Evolutionary conservation across 2,329 filamentous ascomycete genomes (phyloP).

Genomic region (Fusarium illudens): DNA sequence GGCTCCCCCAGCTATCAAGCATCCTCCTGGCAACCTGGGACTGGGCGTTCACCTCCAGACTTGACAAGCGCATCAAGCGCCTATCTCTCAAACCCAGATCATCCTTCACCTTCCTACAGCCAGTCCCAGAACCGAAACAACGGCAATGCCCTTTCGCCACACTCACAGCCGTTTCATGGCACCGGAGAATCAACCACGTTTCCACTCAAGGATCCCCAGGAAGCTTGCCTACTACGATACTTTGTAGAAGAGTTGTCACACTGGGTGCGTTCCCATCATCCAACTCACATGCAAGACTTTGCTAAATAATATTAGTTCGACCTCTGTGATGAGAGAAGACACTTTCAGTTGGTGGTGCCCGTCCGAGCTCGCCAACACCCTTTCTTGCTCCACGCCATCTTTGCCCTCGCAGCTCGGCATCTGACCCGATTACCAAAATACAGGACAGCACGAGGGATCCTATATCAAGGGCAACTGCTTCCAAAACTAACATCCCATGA

Average conservation of each 20-base stretch:
- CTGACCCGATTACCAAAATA: slow-evolving; percentile 51
- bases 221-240: slow-evolving; percentile 51
- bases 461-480: slow-evolving; percentile 51
- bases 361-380: slow-evolving; percentile 47
- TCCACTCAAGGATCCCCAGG: slow-evolving; percentile 47
- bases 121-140: slow-evolving; percentile 2
- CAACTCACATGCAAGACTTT: rapidly evolving
- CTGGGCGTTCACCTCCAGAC: slow-evolving; percentile 17
- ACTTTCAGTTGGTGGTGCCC: slow-evolving; percentile 52
- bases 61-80: slow-evolving; percentile 14
- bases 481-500: slow-evolving; percentile 48
- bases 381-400: slow-evolving; percentile 52
- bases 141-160: slow-evolving; percentile 15
- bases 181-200: slow-evolving; percentile 31
- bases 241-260: slow-evolving; percentile 52
- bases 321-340: slow-evolving; percentile 51
- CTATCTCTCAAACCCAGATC: slow-evolving; percentile 15
- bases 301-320: slow-evolving; percentile 46
- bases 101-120: slow-evolving; percentile 19
- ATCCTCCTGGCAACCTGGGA: slow-evolving; percentile 22
- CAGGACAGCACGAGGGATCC: slow-evolving; percentile 47
- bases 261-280: slow-evolving; percentile 43
- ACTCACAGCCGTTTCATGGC: slow-evolving; percentile 9
- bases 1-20: slow-evolving; percentile 14
- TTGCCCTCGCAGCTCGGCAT: slow-evolving; percentile 52